Conservation (phyloP, 768 basidiomycete genomes). For the Xerocomellus intermedius region DNA sequence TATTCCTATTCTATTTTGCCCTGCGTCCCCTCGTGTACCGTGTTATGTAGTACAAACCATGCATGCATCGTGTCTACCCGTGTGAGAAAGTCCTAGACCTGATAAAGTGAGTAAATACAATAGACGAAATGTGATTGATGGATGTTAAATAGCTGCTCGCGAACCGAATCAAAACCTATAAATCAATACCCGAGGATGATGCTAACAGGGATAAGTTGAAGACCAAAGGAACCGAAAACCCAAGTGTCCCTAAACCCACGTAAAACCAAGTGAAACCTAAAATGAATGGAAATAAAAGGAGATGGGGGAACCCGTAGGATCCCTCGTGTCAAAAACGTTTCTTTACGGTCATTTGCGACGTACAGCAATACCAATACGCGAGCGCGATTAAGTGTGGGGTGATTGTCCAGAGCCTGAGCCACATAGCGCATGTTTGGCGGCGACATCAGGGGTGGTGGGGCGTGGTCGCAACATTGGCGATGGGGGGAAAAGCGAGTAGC, state of each 20-base stretch:
- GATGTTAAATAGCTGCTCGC: conserved; percentile 7
- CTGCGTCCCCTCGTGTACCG: conserved; percentile 5
- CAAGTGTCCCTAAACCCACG: conserved; percentile 9
- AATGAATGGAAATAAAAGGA: conserved; percentile 14
- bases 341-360: conserved; percentile 16
- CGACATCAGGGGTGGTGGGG: conserved; percentile 16
- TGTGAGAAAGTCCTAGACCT: background rate
- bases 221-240: background rate
- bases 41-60: conserved; percentile 13
- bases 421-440: conserved; percentile 7
- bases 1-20: background rate
- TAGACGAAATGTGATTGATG: conserved; percentile 18
- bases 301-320: background rate
- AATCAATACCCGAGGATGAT: conserved; percentile 7
- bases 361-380: conserved; percentile 20
- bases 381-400: conserved; percentile 12
- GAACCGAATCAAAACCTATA: conserved; percentile 3
- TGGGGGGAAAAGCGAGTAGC: conserved; percentile 11
- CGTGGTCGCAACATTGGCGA: conserved; percentile 25
- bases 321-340: conserved; percentile 29
- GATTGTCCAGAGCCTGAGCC: conserved; percentile 14
- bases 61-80: conserved; percentile 13
- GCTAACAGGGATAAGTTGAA: no score
- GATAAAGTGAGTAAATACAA: conserved; percentile 23
- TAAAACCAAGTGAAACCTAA: conserved; percentile 15